These are phyloP conservation scores for Hyaloscypha bicolor DNA, from an alignment of 495 filamentous ascomycete genomes.

Conservation along the genomic window DNA sequence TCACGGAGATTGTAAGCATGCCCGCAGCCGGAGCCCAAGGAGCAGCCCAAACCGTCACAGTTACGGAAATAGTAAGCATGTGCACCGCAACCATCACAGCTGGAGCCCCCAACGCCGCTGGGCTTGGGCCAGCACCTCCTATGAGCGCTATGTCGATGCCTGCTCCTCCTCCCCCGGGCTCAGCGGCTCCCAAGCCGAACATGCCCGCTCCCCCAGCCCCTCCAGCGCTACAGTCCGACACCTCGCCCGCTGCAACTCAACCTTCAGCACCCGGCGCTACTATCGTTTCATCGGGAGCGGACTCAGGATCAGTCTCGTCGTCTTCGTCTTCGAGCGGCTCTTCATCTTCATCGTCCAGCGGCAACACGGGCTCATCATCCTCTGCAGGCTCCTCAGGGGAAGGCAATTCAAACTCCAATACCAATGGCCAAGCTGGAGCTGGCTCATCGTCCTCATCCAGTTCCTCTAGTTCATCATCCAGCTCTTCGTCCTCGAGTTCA, in stretches of 20 bases:
- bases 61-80: background rate
- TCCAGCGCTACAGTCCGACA: background rate
- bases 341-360: slow-evolving; percentile 6
- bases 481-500: slow-evolving; percentile 15
- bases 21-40: too few species aligned
- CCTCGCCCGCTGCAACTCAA: background rate
- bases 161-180: too few species aligned
- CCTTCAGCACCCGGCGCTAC: background rate
- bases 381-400: slow-evolving; percentile 12
- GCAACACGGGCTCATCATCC: background rate
- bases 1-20: too few species aligned
- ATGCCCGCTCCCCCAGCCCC: background rate
- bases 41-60: background rate
- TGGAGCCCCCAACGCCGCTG: background rate
- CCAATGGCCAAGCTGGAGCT: background rate
- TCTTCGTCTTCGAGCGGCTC: background rate
- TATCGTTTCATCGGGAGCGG: background rate
- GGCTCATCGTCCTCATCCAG: slow-evolving; percentile 15
- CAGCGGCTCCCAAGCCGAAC: too few species aligned
- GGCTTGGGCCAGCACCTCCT: too few species aligned
- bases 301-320: slow-evolving; percentile 6
- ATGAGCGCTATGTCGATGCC: too few species aligned
- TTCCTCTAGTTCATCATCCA: slow-evolving; percentile 12
- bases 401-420: slow-evolving; percentile 6
- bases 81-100: background rate